phyloP scores from a whole-genome alignment of 1,284 basidiomycete species.

The Sporisorium sorghi region DNA sequence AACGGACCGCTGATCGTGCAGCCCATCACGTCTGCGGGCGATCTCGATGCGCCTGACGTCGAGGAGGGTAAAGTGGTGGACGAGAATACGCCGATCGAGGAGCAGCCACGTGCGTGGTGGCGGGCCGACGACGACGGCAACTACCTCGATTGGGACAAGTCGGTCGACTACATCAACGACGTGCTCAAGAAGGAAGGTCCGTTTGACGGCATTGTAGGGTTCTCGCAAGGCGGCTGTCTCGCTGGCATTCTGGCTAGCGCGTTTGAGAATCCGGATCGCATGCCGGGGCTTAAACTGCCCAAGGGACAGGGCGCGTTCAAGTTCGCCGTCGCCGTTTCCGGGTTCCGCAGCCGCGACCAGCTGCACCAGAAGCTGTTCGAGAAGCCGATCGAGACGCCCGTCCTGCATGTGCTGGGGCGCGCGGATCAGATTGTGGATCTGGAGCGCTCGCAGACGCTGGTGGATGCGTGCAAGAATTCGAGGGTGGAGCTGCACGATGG shows the following conservation, averaged over 20 bases:
- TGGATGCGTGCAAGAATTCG: conserved; percentile 52
- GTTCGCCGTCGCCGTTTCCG: conserved; percentile 65
- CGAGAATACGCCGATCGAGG: conserved; percentile 62
- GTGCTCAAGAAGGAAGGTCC: conserved; percentile 58
- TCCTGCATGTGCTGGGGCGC: conserved; percentile 59
- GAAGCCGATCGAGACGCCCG: conserved; percentile 58
- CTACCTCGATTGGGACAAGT: conserved; percentile 60
- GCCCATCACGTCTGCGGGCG: conserved; percentile 55
- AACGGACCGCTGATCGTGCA: conserved; percentile 65
- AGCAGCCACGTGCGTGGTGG: conserved; percentile 68
- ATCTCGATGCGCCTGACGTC: conserved; percentile 56
- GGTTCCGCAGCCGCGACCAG: conserved; percentile 59
- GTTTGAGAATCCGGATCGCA: conserved; percentile 57
- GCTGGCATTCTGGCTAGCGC: conserved; percentile 60
- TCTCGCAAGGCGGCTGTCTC: conserved; percentile 63
- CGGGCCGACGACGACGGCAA: conserved; percentile 51
- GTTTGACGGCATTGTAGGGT: conserved; percentile 66
- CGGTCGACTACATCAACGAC: conserved; percentile 57
- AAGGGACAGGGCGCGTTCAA: conserved; percentile 49
- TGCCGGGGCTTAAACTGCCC: conserved; percentile 50
- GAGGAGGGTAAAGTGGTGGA: conserved; percentile 49
- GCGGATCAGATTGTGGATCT: conserved; percentile 58
- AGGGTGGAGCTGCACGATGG: conserved; percentile 67
- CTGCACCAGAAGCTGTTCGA: conserved; percentile 56
- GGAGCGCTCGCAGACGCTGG: conserved; percentile 58